Evolutionary conservation across 2,329 filamentous ascomycete genomes (phyloP).

Genomic region (Pseudocercospora cruenta): DNA sequence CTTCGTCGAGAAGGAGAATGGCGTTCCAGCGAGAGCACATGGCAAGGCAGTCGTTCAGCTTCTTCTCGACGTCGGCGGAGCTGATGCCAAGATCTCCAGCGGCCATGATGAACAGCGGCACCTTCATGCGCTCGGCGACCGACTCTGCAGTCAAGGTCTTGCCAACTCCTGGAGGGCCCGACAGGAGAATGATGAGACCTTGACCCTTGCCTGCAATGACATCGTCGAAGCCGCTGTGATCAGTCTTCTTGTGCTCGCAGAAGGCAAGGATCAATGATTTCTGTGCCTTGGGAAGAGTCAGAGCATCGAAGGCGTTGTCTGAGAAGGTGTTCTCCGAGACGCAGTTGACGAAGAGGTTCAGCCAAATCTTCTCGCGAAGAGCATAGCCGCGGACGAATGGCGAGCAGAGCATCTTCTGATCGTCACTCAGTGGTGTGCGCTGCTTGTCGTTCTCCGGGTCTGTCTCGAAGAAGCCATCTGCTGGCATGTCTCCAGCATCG

Average conservation of each 20-base stretch:
- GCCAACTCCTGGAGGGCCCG: constrained; percentile 54
- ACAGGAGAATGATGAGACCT: constrained; percentile 56
- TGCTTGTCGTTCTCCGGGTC: constrained; percentile 23
- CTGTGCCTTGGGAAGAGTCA: constrained; percentile 53
- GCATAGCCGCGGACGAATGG: constrained; percentile 41
- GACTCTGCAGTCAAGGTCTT: constrained; percentile 58
- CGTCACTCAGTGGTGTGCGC: constrained; percentile 30
- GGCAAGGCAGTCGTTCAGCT: constrained; percentile 49
- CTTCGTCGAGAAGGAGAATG: constrained; percentile 57
- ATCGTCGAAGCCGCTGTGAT: constrained; percentile 51
- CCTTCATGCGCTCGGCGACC: constrained; percentile 55
- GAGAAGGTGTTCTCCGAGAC: constrained; percentile 51
- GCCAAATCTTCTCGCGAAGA: constrained; percentile 49
- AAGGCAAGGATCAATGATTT: constrained; percentile 55
- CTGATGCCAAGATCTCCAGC: constrained; percentile 55
- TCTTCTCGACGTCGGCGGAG: constrained; percentile 47
- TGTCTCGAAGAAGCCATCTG: constrained; percentile 39
- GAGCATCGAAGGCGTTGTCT: constrained; percentile 49
- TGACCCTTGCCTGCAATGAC: constrained; percentile 57
- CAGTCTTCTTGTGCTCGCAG: constrained; percentile 47
- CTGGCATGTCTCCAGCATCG: constrained; percentile 38
- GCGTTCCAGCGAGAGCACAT: constrained; percentile 57
- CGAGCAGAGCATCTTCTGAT: constrained; percentile 41
- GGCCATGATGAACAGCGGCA: constrained; percentile 55
- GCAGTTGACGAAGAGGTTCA: constrained; percentile 45